These are phyloP conservation scores for Penicillium freii DNA, from an alignment of 2,329 filamentous ascomycete genomes.

Conservation along the genomic window DNA sequence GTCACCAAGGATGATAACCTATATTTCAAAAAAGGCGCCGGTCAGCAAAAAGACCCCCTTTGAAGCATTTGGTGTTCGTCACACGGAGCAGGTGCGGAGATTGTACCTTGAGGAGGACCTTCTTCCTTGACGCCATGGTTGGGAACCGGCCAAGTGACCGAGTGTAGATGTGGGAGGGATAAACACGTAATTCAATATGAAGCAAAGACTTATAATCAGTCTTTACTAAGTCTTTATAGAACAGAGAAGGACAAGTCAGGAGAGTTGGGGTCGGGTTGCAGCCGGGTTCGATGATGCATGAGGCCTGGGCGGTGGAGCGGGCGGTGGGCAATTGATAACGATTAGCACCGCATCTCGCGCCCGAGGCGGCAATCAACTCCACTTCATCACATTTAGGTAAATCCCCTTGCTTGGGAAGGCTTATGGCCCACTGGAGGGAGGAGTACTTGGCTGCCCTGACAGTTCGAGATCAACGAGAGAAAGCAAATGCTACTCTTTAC, in stretches of 20 bases:
- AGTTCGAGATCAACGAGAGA: slow-evolving; percentile 68
- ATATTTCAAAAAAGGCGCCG: slow-evolving; percentile 8
- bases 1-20: slow-evolving; percentile 99
- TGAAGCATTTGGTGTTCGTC: not conserved
- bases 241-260: slow-evolving; percentile 5
- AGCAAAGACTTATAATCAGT: not conserved
- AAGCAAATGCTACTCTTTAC: slow-evolving; percentile 65
- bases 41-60: slow-evolving; percentile 8
- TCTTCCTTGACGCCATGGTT: slow-evolving; percentile 77
- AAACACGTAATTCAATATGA: not conserved
- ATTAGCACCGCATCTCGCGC: slow-evolving; percentile 22
- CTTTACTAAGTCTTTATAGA: slow-evolving; percentile 1
- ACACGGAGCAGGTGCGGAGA: slow-evolving; percentile 18
- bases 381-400: slow-evolving; percentile 16
- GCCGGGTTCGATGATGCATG: slow-evolving; percentile 36
- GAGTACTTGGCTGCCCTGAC: slow-evolving; percentile 76
- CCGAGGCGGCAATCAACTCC: slow-evolving; percentile 16
- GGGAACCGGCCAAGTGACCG: slow-evolving; percentile 8
- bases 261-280: slow-evolving; percentile 29
- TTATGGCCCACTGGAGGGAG: slow-evolving; percentile 71
- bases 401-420: slow-evolving; percentile 16
- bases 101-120: slow-evolving; percentile 81
- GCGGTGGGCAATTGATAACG: slow-evolving; percentile 24
- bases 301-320: slow-evolving; percentile 32
- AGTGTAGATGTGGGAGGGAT: not conserved